Conservation (phyloP, 768 basidiomycete genomes). For the Phaffia tasmanica region DNA sequence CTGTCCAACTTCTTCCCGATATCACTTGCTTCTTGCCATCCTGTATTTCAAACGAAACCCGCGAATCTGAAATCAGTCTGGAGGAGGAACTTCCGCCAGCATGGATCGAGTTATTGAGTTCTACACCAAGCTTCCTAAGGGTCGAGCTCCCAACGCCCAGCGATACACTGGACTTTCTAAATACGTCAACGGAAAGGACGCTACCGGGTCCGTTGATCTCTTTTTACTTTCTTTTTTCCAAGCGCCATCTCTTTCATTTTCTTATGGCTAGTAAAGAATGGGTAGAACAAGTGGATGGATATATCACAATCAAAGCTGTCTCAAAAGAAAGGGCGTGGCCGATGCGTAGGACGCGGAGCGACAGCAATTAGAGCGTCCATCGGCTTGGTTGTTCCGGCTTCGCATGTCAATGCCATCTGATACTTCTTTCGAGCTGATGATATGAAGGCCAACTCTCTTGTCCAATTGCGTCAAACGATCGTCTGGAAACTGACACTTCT, state of each 20-base stretch:
- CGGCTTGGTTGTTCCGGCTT: too few relatives aligned
- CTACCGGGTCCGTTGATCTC: neutral
- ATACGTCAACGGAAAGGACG: neutral
- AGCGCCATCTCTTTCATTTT: too few relatives aligned
- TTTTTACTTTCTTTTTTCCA: neutral
- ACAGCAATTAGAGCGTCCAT: too few relatives aligned
- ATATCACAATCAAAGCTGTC: neutral
- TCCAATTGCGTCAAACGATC: too few relatives aligned
- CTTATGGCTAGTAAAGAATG: neutral
- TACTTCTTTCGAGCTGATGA: too few relatives aligned
- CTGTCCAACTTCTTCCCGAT: neutral
- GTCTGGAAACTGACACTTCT: too few relatives aligned
- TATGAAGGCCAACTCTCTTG: too few relatives aligned
- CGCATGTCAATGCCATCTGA: too few relatives aligned
- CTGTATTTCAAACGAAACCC: neutral
- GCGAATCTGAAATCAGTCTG: neutral
- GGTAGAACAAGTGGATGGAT: neutral
- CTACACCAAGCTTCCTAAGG: conserved; percentile 15
- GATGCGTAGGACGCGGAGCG: too few relatives aligned
- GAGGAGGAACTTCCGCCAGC: conserved; percentile 8
- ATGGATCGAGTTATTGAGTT: conserved; percentile 2
- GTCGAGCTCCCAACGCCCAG: neutral
- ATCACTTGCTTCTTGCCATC: too few relatives aligned
- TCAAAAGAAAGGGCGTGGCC: too few relatives aligned
- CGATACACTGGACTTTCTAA: neutral